These are phyloP conservation scores for Lithospermum erythrorhizon DNA, from an alignment of 257 asterid genomes.

Conservation along the genomic window DNA sequence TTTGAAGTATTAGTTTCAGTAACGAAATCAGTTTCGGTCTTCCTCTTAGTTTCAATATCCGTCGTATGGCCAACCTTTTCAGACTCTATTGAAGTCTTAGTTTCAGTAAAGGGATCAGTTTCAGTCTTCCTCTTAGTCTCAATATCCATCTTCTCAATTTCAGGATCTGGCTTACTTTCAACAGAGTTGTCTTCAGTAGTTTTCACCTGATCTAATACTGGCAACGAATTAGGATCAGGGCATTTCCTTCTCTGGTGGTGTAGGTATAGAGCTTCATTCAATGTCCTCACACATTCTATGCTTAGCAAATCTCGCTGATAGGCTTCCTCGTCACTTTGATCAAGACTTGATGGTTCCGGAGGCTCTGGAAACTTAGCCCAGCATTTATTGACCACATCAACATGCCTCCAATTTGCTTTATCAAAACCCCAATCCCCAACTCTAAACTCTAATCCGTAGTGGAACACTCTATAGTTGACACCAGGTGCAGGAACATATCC, in stretches of 20 bases:
- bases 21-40: background rate
- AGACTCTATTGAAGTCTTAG: too few relatives aligned
- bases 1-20: conserved; percentile 18
- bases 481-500: conserved; percentile 72
- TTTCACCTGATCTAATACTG: conserved; percentile 19
- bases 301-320: conserved; percentile 78
- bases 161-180: background rate
- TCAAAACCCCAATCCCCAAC: conserved; percentile 89
- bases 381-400: conserved; percentile 58
- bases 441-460: conserved; percentile 77
- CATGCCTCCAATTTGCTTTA: conserved; percentile 81
- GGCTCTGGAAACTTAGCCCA: conserved; percentile 83
- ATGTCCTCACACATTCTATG: conserved; percentile 55
- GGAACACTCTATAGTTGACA: conserved; percentile 69
- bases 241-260: conserved; percentile 54
- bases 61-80: too few relatives aligned
- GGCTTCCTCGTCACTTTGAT: conserved; percentile 33
- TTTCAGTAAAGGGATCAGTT: background rate
- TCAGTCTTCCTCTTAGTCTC: background rate
- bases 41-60: background rate
- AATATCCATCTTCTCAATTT: background rate
- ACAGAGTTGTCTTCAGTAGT: background rate
- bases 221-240: conserved; percentile 30
- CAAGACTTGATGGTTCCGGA: conserved; percentile 57
- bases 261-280: conserved; percentile 59